A percentile compares a stretch with the other conserved stretches of the same genome.
Evolutionary conservation across 139 green algal genomes (phyloP).

Genomic region (Protoeuglena noctilucae): DNA sequence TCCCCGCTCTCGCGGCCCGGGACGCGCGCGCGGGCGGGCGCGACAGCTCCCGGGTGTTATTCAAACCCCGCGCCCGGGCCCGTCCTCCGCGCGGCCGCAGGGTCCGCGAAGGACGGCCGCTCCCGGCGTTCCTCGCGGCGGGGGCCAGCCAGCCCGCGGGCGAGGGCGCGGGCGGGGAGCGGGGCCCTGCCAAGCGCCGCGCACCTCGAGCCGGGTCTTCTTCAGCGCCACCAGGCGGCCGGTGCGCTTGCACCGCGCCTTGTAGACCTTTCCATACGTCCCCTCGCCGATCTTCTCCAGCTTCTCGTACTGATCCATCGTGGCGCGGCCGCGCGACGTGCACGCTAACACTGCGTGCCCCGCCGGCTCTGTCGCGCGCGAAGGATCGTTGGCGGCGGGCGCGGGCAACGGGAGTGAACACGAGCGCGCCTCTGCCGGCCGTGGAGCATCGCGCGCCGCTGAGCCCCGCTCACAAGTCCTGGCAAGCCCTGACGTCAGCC

Average conservation of each 20-base stretch:
- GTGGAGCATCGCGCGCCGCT: background rate
- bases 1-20: too few species aligned
- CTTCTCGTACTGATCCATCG: slow-evolving; percentile 83
- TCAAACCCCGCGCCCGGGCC: too few species aligned
- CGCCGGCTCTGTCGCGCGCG: too few species aligned
- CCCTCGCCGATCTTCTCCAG: slow-evolving; percentile 91
- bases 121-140: background rate
- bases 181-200: background rate
- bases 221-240: slow-evolving; percentile 86
- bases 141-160: background rate
- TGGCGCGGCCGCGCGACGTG: slow-evolving; percentile 13
- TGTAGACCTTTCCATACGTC: slow-evolving; percentile 98
- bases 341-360: too few species aligned
- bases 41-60: too few species aligned
- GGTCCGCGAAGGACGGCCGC: too few species aligned
- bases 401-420: background rate
- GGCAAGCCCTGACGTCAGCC: too few species aligned
- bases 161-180: background rate
- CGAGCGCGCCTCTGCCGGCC: background rate
- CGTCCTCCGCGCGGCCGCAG: too few species aligned
- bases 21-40: too few species aligned
- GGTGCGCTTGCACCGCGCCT: slow-evolving; percentile 56
- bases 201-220: slow-evolving; percentile 87
- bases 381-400: background rate
- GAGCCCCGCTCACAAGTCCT: too few species aligned